Evolutionary conservation across 2,329 filamentous ascomycete genomes (phyloP).

Genomic region (Fusarium redolens): DNA sequence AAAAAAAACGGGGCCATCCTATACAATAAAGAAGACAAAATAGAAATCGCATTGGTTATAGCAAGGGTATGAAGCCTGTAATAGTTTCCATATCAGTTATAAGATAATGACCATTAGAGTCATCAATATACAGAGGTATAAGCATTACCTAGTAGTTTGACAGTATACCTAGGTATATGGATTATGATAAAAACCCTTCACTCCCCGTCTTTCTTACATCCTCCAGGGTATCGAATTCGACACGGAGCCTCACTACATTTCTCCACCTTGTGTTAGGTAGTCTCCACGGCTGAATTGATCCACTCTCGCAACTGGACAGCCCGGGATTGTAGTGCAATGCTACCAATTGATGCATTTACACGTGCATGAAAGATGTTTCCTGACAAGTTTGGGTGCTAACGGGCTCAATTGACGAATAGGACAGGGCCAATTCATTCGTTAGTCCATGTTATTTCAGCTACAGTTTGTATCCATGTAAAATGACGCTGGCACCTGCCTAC

Average conservation of each 20-base stretch:
- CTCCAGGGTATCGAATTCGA: slow-evolving; percentile 13
- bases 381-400: not conserved
- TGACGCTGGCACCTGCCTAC: not conserved
- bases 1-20: not conserved
- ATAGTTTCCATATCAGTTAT: not conserved
- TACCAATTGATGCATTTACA: not conserved
- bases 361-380: not conserved
- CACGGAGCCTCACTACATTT: slow-evolving; percentile 12
- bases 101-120: not conserved
- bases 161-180: not conserved
- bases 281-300: slow-evolving; percentile 9
- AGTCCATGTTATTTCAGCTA: not conserved
- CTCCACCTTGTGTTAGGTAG: slow-evolving; percentile 7
- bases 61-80: not conserved
- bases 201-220: not conserved
- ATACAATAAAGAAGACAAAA: not conserved
- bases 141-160: not conserved
- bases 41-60: not conserved
- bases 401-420: slow-evolving; percentile 1
- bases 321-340: not conserved
- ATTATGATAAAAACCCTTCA: not conserved
- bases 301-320: not conserved
- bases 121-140: not conserved
- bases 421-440: not conserved
- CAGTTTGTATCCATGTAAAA: not conserved